Base-by-base conservation (phyloP, 1,284 basidiomycete genomes). In the Testicularia cyperi region DNA sequence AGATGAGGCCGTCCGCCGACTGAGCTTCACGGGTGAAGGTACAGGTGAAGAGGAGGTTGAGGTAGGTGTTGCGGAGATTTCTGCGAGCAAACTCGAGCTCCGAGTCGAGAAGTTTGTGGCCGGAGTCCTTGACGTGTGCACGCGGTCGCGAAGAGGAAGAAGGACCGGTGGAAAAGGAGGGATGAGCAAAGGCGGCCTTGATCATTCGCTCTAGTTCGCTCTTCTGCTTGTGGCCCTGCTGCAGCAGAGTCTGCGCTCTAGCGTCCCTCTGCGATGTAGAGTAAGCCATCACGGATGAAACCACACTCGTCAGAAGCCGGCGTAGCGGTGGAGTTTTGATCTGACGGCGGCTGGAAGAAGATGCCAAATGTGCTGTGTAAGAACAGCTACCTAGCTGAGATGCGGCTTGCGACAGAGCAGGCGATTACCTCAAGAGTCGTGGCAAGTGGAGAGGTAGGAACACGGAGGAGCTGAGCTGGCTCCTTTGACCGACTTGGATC, bases 1-100 rank as follows among this genome's bases (percentile, higher is more conserved):
- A 75, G 6, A 74, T 40, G 38, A 52, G 32, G 16, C 38, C 41
- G 16, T 74, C 72, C 15, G 65, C 57, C 8, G 63, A 36, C 36
- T 68, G 65, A 1, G 70, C 64, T 20, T 49, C 45, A 20, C 61
- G 57, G 13, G 57, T 65, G 31, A 69, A 75, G 6, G 74, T 49
- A 32, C 57, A 68, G 27, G 62, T 47, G 36, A 75, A 66, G 37
- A 75, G 60, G 10, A 75, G 66, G 25, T 65, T 62, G 39, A 75
- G 54, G 43, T 69, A 72, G n/a, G 65, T 64, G 26, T 66, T 57
- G 38, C 74, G 66, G 15, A 73, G 53, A 26, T 66, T 62, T 18
- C 39, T 43, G n/a, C 72, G 58, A 4, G 69, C 65, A 35, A 65
- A 55, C 25, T 63, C 68, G 26, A 74, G 45, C 19, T 66, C 65